These are phyloP conservation scores for Panaeolus cyanescens DNA, from an alignment of 768 basidiomycete species.

Conservation along the genomic window DNA sequence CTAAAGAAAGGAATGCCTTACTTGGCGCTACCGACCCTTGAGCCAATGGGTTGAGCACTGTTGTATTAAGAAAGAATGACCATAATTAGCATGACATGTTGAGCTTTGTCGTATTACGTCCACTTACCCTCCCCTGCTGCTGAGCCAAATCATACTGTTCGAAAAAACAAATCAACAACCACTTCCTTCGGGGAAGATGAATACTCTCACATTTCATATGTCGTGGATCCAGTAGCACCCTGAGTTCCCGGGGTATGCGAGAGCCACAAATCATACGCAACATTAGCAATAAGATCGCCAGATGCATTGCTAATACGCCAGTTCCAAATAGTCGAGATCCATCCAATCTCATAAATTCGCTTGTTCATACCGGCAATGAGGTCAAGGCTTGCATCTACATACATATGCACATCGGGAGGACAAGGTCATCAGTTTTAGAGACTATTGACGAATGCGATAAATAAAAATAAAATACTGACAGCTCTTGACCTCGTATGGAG, in stretches of 20 bases:
- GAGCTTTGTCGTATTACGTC: no score
- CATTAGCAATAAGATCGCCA: conserved; percentile 33
- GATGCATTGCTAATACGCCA: conserved; percentile 32
- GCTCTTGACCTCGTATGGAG: conserved; percentile 32
- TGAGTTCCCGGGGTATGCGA: conserved; percentile 24
- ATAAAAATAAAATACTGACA: conserved; percentile 20
- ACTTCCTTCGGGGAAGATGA: background rate
- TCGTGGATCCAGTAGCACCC: conserved; percentile 30
- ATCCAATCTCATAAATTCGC: conserved; percentile 24
- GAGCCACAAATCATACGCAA: conserved; percentile 37
- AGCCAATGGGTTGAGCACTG: conserved; percentile 33
- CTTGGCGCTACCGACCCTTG: conserved; percentile 30
- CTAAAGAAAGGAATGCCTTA: conserved; percentile 6
- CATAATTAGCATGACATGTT: background rate
- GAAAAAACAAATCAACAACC: background rate
- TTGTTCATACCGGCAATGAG: conserved; percentile 28
- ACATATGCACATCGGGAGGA: background rate
- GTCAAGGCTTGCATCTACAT: conserved; percentile 32
- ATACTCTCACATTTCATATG: conserved; percentile 33
- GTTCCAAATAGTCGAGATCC: conserved; percentile 32
- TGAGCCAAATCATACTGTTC: conserved; percentile 36
- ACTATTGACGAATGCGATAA: background rate
- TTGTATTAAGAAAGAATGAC: no score
- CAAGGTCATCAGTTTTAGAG: background rate
- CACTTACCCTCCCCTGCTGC: conserved; percentile 32